Base-by-base conservation (phyloP, 192 early-diverging fungal genomes). In the Backusella parvicylindrica region DNA sequence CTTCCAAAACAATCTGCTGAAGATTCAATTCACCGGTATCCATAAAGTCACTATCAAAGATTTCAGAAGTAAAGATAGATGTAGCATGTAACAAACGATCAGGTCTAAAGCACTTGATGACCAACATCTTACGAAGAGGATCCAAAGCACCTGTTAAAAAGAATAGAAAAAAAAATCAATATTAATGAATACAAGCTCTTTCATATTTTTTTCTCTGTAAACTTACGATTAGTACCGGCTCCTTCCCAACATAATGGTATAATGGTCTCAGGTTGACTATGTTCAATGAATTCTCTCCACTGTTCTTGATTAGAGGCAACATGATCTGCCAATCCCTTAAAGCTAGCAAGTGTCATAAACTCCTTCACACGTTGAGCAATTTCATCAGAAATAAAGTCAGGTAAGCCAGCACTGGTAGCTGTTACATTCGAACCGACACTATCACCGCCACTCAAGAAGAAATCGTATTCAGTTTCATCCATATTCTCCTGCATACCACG, bases 61-160 rank as follows among this genome's bases (percentile, higher is more conserved):
- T 88, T 8, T 88, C 85, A 9, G 92, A 87, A 13, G 93, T 87
- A 77, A 95, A 92, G 18, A 87, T 86, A 18, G 86, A 78, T 0
- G 92, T 88, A 0, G 96, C 91, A 4, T 91, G 79, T 50, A 93
- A 72, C n/a, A 99, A 75, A 15, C 95, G 92, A 81, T 98, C 97
- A 2, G 98, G 93, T 56, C 96, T 88, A 83, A 99, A 82, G 68
- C 88, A 87, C 71, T 96, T 95, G 73, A 97, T 82, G 8, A 98
- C 81, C 43, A 98, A 75, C 67, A 98, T 82, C 66, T 91, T 90
- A 47, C 91, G 86, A 77, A 99, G 88, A 32, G 91, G 88, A 18
- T 87, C 77, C 23, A 89, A 89, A 35, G 85, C 78, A 43, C 73
- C 79, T 75, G 70, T n/a, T 36, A 75, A 68, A 35, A 43, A 60